Evolutionary conservation across 306 rosid species (phyloP).

Genomic region (Cicer bijugum): DNA sequence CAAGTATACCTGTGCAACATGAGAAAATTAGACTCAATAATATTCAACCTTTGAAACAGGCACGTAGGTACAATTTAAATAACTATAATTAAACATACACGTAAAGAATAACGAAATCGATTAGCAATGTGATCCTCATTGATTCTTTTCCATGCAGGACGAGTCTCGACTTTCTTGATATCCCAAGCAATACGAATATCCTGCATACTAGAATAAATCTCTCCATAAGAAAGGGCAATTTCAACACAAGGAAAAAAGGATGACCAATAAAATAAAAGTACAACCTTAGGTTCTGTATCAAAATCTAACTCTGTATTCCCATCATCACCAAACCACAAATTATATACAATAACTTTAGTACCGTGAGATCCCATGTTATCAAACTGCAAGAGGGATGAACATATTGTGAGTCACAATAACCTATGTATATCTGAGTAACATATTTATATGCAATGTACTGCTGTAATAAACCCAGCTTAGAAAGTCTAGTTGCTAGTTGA

Average conservation of each 20-base stretch:
- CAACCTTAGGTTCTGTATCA: conserved; percentile 70
- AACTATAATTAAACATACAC: conserved; percentile 58
- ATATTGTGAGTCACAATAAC: conserved; percentile 34
- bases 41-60: conserved; percentile 2
- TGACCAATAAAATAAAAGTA: conserved; percentile 21
- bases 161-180: conserved; percentile 47
- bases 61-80: conserved; percentile 28
- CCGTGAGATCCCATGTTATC: conserved; percentile 82
- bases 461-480: conserved; percentile 19
- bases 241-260: conserved; percentile 14
- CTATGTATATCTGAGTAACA: conserved; percentile 6
- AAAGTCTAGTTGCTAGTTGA: conserved; percentile 11
- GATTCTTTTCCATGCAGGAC: conserved; percentile 42
- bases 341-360: conserved; percentile 85
- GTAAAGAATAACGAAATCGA: conserved; percentile 71
- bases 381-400: conserved; percentile 59
- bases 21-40: conserved; percentile 44
- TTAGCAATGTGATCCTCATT: conserved; percentile 82
- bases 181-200: conserved; percentile 79
- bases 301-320: conserved; percentile 75
- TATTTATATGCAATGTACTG: conserved; percentile 3
- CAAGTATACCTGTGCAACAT: conserved; percentile 68
- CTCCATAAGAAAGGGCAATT: conserved; percentile 25
- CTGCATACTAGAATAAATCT: conserved; percentile 51
- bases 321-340: conserved; percentile 82